phyloP scores from a whole-genome alignment of 148 eudicot genomes.

The Silene uniflora region DNA sequence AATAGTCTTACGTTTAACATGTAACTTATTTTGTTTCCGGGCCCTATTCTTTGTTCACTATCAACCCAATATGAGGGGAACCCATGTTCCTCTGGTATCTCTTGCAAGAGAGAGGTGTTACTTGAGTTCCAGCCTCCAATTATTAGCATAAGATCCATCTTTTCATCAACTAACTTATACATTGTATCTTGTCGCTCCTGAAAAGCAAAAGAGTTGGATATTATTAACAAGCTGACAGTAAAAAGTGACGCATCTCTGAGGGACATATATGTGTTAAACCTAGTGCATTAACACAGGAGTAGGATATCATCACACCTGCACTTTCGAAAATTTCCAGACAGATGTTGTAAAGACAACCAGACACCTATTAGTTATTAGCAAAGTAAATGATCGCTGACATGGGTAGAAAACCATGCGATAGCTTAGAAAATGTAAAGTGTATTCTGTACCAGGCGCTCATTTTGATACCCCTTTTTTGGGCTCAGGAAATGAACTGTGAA shows the following conservation, averaged over 20 bases:
- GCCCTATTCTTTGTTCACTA: slow-evolving; percentile 82
- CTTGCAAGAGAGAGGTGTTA: slow-evolving; percentile 94
- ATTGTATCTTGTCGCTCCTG: slow-evolving; percentile 99
- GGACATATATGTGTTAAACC: background rate
- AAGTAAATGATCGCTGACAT: too few species aligned
- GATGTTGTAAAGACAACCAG: too few species aligned
- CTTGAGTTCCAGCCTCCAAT: slow-evolving; percentile 99
- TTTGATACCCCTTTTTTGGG: too few species aligned
- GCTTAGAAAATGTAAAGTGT: too few species aligned
- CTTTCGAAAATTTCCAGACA: too few species aligned
- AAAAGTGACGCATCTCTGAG: background rate
- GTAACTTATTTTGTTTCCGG: slow-evolving; percentile 75
- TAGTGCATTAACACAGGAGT: too few species aligned
- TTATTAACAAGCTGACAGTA: background rate
- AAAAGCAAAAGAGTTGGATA: slow-evolving; percentile 4
- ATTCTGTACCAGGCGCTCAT: too few species aligned
- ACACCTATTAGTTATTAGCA: too few species aligned
- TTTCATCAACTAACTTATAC: slow-evolving; percentile 82
- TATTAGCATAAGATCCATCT: slow-evolving; percentile 80
- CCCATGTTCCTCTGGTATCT: slow-evolving; percentile 85
- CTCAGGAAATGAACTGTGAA: too few species aligned
- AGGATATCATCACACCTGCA: too few species aligned
- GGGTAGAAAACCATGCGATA: too few species aligned
- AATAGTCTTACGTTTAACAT: slow-evolving; percentile 52
- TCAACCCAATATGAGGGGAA: slow-evolving; percentile 98